Evolutionary conservation across 208 protist genomes (phyloP).

Genomic region (Leishmania mexicana): DNA sequence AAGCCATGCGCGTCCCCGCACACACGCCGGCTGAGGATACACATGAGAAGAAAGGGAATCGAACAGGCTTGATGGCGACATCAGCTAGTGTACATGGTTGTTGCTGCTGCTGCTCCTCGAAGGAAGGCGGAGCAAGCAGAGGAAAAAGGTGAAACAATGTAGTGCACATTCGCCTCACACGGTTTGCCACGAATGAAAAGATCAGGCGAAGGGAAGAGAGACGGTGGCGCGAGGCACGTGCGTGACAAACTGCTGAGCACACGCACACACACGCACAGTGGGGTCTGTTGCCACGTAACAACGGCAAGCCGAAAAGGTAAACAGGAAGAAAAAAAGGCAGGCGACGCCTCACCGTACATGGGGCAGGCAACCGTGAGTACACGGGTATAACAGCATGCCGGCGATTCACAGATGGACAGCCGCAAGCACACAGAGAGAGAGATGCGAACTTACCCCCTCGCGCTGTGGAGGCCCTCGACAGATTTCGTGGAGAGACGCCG

Average conservation of each 20-base stretch:
- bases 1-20: neutral
- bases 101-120: neutral
- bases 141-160: neutral
- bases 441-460: neutral
- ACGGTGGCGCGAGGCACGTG: neutral
- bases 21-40: neutral
- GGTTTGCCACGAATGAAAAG: too few species aligned
- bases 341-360: neutral
- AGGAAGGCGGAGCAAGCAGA: neutral
- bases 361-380: neutral
- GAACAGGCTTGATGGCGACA: neutral
- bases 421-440: neutral
- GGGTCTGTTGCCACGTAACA: neutral
- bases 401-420: neutral
- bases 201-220: neutral
- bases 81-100: slow-evolving; percentile 9
- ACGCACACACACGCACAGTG: neutral
- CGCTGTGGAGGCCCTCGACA: neutral
- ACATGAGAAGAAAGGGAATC: neutral
- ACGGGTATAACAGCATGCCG: neutral
- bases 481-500: neutral
- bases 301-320: slow-evolving; percentile 21
- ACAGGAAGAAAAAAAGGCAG: slow-evolving; percentile 20
- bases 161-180: too few species aligned
- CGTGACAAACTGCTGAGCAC: neutral